These are phyloP conservation scores for Macrolepiota fuliginosa DNA, from an alignment of 768 basidiomycete species.

Conservation along the genomic window DNA sequence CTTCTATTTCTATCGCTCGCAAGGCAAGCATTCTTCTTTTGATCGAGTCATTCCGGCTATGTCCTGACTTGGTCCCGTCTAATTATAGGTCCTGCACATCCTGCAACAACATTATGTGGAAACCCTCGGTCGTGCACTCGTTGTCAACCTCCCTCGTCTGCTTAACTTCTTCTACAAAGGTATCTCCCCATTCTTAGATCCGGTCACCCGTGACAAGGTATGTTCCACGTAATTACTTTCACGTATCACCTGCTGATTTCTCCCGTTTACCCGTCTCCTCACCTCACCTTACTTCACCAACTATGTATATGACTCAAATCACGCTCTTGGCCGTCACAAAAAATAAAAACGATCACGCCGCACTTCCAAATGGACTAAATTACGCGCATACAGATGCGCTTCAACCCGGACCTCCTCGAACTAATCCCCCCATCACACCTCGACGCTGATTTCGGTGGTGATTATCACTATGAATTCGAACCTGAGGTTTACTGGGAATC, in stretches of 20 bases:
- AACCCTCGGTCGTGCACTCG: conserved; percentile 80
- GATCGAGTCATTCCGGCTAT: neutral
- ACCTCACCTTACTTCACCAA: no score
- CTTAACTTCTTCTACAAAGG: conserved; percentile 80
- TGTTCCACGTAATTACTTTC: neutral
- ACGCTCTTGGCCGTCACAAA: neutral
- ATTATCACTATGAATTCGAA: conserved; percentile 72
- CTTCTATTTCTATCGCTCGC: conserved; percentile 75
- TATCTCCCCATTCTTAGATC: conserved; percentile 84
- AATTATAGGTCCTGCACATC: conserved; percentile 60
- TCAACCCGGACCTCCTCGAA: conserved; percentile 80
- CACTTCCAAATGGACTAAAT: no score
- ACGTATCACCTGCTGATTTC: neutral
- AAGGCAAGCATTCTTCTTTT: conserved; percentile 41
- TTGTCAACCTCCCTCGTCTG: conserved; percentile 76
- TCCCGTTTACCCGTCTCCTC: neutral
- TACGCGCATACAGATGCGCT: conserved; percentile 60
- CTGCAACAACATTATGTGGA: conserved; percentile 89
- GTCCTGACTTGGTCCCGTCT: neutral
- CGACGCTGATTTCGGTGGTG: conserved; percentile 81
- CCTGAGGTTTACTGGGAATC: conserved; percentile 76
- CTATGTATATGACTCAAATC: neutral
- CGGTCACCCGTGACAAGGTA: conserved; percentile 86
- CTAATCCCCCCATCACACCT: conserved; percentile 74
- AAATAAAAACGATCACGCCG: neutral